Evolutionary conservation across 768 basidiomycete genomes (phyloP), one percentile per base, ranked within the genome.

Genomic region (Cubamyces lactineus): DNA sequence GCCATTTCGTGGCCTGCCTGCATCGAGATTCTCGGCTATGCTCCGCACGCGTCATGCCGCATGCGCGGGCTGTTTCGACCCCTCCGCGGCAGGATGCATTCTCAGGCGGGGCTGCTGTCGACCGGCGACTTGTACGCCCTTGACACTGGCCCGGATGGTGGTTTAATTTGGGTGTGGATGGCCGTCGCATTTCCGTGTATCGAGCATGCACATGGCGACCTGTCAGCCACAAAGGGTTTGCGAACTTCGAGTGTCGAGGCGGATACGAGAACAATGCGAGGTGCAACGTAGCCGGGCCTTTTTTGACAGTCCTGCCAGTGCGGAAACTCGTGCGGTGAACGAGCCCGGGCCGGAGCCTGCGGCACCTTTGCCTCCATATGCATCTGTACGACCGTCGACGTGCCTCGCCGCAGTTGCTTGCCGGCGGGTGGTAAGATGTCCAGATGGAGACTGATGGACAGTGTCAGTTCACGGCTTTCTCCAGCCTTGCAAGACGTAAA

Each of bases 321-420:
- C 48, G 28, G 39, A 2, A 7, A 23, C 16, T 38, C 34, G 46
- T 13, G 26, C 24, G 38, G 19, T 39, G 23, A 13, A 26, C 24
- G 21, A 38, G 40, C 38, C 21, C 57, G 48, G 57, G 48, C 12
- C 39, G 46, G 16, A 19, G 46, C 21, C 56, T 41, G 28, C 45
- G 55, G 46, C 46, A 46, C 38, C 30, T 57, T 39, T 40, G 24
- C 46, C 46, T 41, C 56, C 56, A 49, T 48, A 48, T 49, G 47
- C 46, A 40, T 19, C 11, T 11, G 21, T 38, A 15, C 46, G 17
- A n/a, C n/a, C n/a, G n/a, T n/a, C n/a, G n/a, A 15, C 19, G 46
- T 17, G 16, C 42, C 24, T 28, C 13, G 46, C 56, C 34, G 56
- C 43, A 47, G 45, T 34, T 26, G 43, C 26, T 43, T 28, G 17